Evolutionary conservation across 1,139 yeast species (phyloP).

Genomic region (Pichia norvegensis): DNA sequence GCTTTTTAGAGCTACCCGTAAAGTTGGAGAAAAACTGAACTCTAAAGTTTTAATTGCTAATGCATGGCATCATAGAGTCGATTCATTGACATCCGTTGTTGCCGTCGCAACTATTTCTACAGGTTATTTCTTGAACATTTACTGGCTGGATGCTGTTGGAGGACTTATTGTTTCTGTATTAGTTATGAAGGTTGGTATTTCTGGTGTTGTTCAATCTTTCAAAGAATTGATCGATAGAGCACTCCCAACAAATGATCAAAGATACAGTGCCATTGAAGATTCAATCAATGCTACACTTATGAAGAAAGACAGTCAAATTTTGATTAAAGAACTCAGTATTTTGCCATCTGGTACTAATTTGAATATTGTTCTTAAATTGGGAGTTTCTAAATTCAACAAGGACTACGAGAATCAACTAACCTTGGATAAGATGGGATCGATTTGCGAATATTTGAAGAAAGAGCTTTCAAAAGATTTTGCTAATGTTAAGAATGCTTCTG

Average conservation of each 20-base stretch:
- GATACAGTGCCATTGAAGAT: slow-evolving; percentile 34
- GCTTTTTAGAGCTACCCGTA: slow-evolving; percentile 73
- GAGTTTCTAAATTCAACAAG: slow-evolving; percentile 33
- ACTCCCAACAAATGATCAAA: slow-evolving; percentile 33
- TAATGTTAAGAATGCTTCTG: slow-evolving; percentile 30
- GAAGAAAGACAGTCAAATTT: slow-evolving; percentile 30
- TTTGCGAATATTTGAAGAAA: slow-evolving; percentile 29
- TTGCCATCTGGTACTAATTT: slow-evolving; percentile 68
- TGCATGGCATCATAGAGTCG: slow-evolving; percentile 99
- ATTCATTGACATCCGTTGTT: slow-evolving; percentile 83
- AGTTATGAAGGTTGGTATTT: slow-evolving; percentile 78
- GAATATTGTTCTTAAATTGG: slow-evolving; percentile 34
- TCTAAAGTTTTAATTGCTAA: slow-evolving; percentile 90
- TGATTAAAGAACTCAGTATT: slow-evolving; percentile 43
- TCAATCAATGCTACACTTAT: slow-evolving; percentile 31
- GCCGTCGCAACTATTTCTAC: slow-evolving; percentile 84
- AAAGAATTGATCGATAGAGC: slow-evolving; percentile 68
- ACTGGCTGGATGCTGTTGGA: slow-evolving; percentile 87
- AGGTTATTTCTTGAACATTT: slow-evolving; percentile 67
- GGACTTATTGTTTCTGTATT: slow-evolving; percentile 78
- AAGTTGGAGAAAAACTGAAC: slow-evolving; percentile 66
- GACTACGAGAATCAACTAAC: slow-evolving; percentile 37
- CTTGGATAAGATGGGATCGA: slow-evolving; percentile 38
- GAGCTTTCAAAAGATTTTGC: slow-evolving; percentile 29
- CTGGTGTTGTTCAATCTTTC: slow-evolving; percentile 61